Base-by-base conservation (phyloP, 2,329 filamentous ascomycete species). In the Ploettnerulaceae sp. region DNA sequence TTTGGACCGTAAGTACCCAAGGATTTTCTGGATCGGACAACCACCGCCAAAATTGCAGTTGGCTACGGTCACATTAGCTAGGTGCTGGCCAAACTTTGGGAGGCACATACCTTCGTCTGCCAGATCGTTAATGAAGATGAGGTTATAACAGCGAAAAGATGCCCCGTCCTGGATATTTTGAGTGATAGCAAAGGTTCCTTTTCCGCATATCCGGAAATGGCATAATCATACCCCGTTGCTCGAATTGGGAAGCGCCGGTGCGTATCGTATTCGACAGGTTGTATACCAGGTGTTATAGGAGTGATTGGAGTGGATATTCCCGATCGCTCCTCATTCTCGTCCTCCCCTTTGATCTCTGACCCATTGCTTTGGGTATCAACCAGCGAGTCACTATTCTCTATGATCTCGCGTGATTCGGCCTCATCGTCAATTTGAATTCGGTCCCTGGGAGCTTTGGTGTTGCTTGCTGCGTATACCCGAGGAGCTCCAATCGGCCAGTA, bases 401-500 rank as follows among this genome's bases (percentile, higher is more conserved):
- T 62, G 28, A 51, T 63, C 54, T 59, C 65, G 61, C 55, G 36
- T 51, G 63, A 53, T 53, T 70, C 55, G 59, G 79, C 70, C 64
- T 83, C 82, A 71, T 87, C 77, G 56, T 82, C 75, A 43, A 75
- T 77, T 51, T 79, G 69, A 47, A 74, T 64, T 52, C 70, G 74
- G 56, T 73, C 66, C 46, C 69, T 66, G 45, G 72, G 67, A 57
- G 73, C 67, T 65, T 75, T 74, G 62, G 76, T 78, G 69, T 80
- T 86, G 70, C 76, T 86, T 59, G 85, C 85, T 63, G 86, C 83
- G 72, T 88, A 91, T 66, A 90, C 82, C 66, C 83, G 82, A 64
- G 88, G 86, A 65, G 86, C 86, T 67, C 86, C 87, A 67, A 89
- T 79, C 63, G 88, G 88, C 88, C 88, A 94, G 76, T 94, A 94